Percentiles rank a stretch among this genome's conserved stretches.
These are phyloP conservation scores for Exophiala sp. DNA, from an alignment of 2,329 filamentous ascomycete genomes.

Conservation along the genomic window DNA sequence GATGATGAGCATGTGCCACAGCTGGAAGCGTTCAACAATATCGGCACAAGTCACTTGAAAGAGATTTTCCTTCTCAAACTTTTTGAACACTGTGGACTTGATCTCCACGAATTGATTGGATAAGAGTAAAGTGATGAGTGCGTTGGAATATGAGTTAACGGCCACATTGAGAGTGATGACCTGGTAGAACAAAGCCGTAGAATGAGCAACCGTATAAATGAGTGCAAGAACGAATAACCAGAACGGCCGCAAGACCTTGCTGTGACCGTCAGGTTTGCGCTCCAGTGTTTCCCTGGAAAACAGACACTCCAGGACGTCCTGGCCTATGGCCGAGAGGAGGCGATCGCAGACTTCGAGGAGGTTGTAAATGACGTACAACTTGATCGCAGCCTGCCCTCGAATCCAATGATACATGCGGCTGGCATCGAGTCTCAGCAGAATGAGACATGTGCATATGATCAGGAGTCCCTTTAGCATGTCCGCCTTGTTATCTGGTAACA, in stretches of 20 bases:
- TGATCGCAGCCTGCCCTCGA: constrained; percentile 91
- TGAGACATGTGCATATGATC: constrained; percentile 76
- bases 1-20: constrained; percentile 95
- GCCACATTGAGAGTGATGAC: constrained; percentile 97
- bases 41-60: constrained; percentile 97
- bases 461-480: constrained; percentile 87
- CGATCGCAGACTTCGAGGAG: constrained; percentile 86
- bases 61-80: constrained; percentile 94
- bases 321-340: constrained; percentile 81
- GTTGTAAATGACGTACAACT: constrained; percentile 98
- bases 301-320: constrained; percentile 92
- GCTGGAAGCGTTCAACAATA: constrained; percentile 89
- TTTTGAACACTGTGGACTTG: constrained; percentile 97
- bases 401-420: constrained; percentile 98
- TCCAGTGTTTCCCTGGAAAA: constrained; percentile 91
- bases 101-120: constrained; percentile 99
- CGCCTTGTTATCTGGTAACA: constrained; percentile 87
- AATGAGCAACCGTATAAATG: constrained; percentile 80
- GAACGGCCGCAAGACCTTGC: constrained; percentile 80
- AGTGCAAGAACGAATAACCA: constrained; percentile 87
- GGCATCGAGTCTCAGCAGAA: constrained; percentile 86
- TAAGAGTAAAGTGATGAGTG: constrained; percentile 80
- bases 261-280: constrained; percentile 77
- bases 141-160: constrained; percentile 97
- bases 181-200: constrained; percentile 87